Conservation (phyloP, 352 stramenopile genomes). For the Pythium utonaiense region DNA sequence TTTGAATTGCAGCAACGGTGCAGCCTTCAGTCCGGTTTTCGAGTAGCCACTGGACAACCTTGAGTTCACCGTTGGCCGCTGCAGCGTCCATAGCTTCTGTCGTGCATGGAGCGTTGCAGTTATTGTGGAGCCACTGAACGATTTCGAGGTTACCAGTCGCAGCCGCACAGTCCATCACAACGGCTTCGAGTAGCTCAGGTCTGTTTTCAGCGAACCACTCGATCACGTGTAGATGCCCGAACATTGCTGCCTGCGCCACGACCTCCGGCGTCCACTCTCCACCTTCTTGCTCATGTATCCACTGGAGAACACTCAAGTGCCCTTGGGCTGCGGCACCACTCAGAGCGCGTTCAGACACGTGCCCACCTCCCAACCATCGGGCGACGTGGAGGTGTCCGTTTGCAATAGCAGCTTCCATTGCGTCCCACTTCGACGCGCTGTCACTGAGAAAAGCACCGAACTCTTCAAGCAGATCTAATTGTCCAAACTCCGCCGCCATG, state of each 20-base stretch:
- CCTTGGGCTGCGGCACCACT: conserved; percentile 17
- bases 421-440: neutral
- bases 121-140: conserved; percentile 25
- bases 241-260: conserved; percentile 18
- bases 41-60: conserved; percentile 27
- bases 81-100: conserved; percentile 28
- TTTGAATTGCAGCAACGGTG: conserved; percentile 24
- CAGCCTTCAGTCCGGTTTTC: conserved; percentile 25
- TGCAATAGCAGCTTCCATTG: neutral
- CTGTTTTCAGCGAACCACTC: conserved; percentile 22
- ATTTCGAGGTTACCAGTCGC: conserved; percentile 16
- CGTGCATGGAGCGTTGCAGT: conserved; percentile 23
- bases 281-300: conserved; percentile 18
- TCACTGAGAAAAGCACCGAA: neutral
- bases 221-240: conserved; percentile 25
- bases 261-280: conserved; percentile 22
- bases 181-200: conserved; percentile 18
- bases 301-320: conserved; percentile 23
- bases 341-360: neutral
- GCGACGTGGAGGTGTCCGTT: conserved; percentile 18
- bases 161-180: conserved; percentile 24
- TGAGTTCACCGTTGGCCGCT: conserved; percentile 21
- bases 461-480: neutral
- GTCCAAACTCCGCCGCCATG: neutral
- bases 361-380: conserved; percentile 2